A percentile compares a stretch with the other conserved stretches of the same genome.
These are phyloP conservation scores for Plasmopara halstedii DNA, from an alignment of 352 stramenopile genomes.

Conservation along the genomic window DNA sequence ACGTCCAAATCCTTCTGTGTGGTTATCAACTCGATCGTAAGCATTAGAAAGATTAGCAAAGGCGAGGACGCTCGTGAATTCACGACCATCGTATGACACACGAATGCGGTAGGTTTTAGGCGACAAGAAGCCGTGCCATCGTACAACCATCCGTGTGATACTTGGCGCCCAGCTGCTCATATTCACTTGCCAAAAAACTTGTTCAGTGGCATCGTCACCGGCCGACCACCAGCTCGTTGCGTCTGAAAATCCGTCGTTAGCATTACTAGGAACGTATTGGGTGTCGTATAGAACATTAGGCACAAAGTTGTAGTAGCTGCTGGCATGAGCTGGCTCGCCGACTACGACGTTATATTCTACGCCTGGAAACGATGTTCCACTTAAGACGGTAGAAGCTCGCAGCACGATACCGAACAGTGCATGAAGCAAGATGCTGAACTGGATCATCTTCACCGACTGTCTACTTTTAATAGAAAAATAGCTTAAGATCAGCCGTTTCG, in stretches of 20 bases:
- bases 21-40: constrained; percentile 67
- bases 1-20: constrained; percentile 36
- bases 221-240: constrained; percentile 77
- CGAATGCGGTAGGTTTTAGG: constrained; percentile 47
- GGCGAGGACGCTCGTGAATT: constrained; percentile 52
- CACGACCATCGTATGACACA: constrained; percentile 49
- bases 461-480: background rate
- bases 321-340: constrained; percentile 43
- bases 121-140: constrained; percentile 69
- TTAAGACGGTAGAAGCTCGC: too few species aligned
- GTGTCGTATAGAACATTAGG: constrained; percentile 59
- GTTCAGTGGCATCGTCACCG: constrained; percentile 32
- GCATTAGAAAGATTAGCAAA: constrained; percentile 29
- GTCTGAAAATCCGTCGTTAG: constrained; percentile 60
- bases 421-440: too few species aligned
- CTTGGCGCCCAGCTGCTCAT: constrained; percentile 37
- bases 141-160: constrained; percentile 55
- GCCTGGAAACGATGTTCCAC: too few species aligned
- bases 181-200: constrained; percentile 73
- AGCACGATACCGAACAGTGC: too few species aligned
- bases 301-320: constrained; percentile 68
- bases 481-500: constrained; percentile 1
- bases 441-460: too few species aligned
- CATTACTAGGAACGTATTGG: constrained; percentile 48
- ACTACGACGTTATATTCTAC: constrained; percentile 63